phyloP scores from a whole-genome alignment of 345 rosid genomes.

The Gossypioides kirkii region DNA sequence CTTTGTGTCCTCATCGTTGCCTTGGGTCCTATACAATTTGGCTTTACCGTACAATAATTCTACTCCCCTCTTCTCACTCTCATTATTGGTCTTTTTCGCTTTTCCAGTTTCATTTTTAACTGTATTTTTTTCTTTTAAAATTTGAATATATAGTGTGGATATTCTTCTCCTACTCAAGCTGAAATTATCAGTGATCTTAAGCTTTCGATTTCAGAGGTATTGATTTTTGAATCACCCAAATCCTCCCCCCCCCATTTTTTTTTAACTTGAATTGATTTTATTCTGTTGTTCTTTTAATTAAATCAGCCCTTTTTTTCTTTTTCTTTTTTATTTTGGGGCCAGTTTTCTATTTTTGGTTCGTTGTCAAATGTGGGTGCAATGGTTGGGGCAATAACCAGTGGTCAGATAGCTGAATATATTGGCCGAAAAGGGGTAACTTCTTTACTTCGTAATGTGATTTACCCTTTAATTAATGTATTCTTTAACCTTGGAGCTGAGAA shows the following conservation, averaged over 20 bases:
- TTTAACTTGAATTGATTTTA: neutral
- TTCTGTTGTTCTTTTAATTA: neutral
- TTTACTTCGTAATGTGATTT: neutral
- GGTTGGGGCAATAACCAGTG: constrained; percentile 72
- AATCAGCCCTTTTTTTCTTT: neutral
- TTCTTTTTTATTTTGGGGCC: constrained; percentile 5
- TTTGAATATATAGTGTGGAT: constrained; percentile 42
- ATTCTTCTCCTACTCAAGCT: constrained; percentile 64
- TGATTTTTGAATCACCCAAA: neutral
- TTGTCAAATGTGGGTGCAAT: constrained; percentile 72
- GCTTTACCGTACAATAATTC: constrained; percentile 46
- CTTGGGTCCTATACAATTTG: constrained; percentile 70
- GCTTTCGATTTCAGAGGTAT: constrained; percentile 56
- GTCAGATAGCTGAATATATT: constrained; percentile 68
- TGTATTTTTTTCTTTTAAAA: neutral
- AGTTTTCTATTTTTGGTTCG: constrained; percentile 69
- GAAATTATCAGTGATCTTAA: constrained; percentile 48
- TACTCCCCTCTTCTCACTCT: neutral
- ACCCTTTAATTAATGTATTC: neutral
- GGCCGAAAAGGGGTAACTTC: constrained; percentile 72
- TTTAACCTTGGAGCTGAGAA: neutral
- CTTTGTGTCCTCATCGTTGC: constrained; percentile 69
- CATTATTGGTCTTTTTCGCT: neutral
- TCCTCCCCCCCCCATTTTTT: neutral
- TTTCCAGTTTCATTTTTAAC: neutral